A percentile compares a stretch with the other conserved stretches of the same genome.
Conservation (phyloP, 1,284 basidiomycete species). For the Cutaneotrichosporon sp. region DNA sequence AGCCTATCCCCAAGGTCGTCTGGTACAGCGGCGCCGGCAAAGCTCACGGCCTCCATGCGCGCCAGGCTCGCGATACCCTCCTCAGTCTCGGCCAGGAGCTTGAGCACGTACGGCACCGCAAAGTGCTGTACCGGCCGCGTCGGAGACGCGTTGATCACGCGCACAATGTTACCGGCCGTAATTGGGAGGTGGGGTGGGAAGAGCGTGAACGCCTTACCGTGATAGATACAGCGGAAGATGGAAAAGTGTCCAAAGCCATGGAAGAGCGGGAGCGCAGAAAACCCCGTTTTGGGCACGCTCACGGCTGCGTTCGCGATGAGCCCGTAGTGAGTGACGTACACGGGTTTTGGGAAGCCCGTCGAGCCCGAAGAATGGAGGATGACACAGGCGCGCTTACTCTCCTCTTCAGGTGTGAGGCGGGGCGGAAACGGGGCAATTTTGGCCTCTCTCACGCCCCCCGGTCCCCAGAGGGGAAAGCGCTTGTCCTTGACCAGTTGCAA, state of each 20-base stretch:
- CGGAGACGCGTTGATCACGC: conserved; percentile 42
- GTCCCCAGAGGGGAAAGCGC: conserved; percentile 57
- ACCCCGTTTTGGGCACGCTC: conserved; percentile 53
- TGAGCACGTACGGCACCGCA: conserved; percentile 56
- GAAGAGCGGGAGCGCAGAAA: conserved; percentile 58
- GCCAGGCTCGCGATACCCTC: conserved; percentile 57
- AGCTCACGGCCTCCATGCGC: conserved; percentile 58
- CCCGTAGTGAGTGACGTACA: conserved; percentile 49
- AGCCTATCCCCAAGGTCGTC: conserved; percentile 62
- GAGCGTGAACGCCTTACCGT: conserved; percentile 57
- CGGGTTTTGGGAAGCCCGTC: conserved; percentile 56
- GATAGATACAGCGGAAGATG: conserved; percentile 55
- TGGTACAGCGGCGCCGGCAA: conserved; percentile 50
- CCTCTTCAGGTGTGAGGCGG: conserved; percentile 56
- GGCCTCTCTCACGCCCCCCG: conserved; percentile 48
- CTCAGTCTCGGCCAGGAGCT: conserved; percentile 59
- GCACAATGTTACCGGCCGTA: conserved; percentile 57
- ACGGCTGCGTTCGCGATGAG: conserved; percentile 45
- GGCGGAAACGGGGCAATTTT: conserved; percentile 50
- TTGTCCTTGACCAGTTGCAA: conserved; percentile 52
- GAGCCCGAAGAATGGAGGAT: conserved; percentile 66
- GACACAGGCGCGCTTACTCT: conserved; percentile 56
- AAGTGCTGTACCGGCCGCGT: conserved; percentile 50
- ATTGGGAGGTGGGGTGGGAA: conserved; percentile 60
- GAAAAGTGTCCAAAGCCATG: conserved; percentile 58